Conservation (phyloP, 768 basidiomycete genomes). For the Boletus reticuloceps region DNA sequence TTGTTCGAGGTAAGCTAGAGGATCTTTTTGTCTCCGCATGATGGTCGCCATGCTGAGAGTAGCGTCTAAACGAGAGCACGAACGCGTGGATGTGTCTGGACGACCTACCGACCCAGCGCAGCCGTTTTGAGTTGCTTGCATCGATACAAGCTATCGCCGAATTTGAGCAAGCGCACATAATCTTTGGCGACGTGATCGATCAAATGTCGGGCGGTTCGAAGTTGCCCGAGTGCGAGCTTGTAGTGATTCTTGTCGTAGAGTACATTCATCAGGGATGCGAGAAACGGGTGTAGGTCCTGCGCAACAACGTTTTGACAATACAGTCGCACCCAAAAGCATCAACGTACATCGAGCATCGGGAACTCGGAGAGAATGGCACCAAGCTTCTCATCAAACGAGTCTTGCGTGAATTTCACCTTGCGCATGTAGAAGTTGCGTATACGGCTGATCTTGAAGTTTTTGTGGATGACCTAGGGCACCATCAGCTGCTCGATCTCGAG, state of each 20-base stretch:
- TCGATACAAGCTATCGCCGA: slow-evolving; percentile 95
- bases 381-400: slow-evolving; percentile 94
- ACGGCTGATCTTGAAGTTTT: slow-evolving; percentile 99
- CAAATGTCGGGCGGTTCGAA: slow-evolving; percentile 92
- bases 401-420: slow-evolving; percentile 99
- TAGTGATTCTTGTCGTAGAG: slow-evolving; percentile 99
- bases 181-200: slow-evolving; percentile 98
- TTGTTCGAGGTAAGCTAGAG: slow-evolving; percentile 97
- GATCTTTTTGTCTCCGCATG: slow-evolving; percentile 98
- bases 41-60: slow-evolving; percentile 90
- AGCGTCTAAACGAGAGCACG: neutral
- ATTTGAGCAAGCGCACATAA: slow-evolving; percentile 94
- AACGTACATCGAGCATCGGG: slow-evolving; percentile 91
- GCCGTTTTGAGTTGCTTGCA: slow-evolving; percentile 99
- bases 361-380: slow-evolving; percentile 93
- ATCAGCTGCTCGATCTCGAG: slow-evolving; percentile 3
- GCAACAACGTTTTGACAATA: neutral
- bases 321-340: neutral
- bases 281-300: slow-evolving; percentile 92
- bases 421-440: slow-evolving; percentile 99
- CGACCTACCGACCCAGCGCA: slow-evolving; percentile 87
- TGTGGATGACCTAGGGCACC: slow-evolving; percentile 81
- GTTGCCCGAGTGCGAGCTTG: slow-evolving; percentile 96
- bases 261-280: slow-evolving; percentile 94
- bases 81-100: neutral